Evolutionary conservation across 179 eudicot species (phyloP), one percentile per base, ranked within the genome.

Genomic region (Gypsophila paniculata): DNA sequence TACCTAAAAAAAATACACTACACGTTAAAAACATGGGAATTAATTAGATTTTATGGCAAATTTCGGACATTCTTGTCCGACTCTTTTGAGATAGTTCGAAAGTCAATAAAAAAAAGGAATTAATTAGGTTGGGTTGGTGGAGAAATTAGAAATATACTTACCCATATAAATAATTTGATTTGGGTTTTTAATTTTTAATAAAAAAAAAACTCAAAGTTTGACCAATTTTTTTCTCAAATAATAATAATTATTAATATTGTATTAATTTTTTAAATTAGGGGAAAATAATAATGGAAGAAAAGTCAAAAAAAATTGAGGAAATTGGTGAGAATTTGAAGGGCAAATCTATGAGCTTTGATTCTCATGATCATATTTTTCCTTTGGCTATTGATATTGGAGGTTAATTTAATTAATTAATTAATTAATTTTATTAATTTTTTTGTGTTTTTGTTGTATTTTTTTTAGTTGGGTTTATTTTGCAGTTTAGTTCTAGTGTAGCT

Each of bases 301-400:
- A 66, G 18, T 22, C 11, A 61, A 7, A 22, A 12, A 60, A 69
- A 14, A 34, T 29, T 19, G 54, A 61, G 7, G 63, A 66, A 23
- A 26, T 77, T 25, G 32, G 61, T 32, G 74, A n/a, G 52, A 69
- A 14, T 63, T 26, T n/a, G n/a, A 69, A 62, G 67, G 49, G 59
- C 22, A 60, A 62, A 29, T 64, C 64, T 48, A 64, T 61, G 23
- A 64, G 19, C 59, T 52, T 71, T 77, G 57, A 72, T 66, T 80
- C 74, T 74, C 71, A 63, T 21, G 85, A 88, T 78, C 80, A 74
- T 29, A 79, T 69, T 54, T 84, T 85, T 18, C 85, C 85, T 61
- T 82, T 86, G 61, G 90, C 98, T 68, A 85, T 93, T 46, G 98
- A 93, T 71, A 93, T 93, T 73, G 98, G 98, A 87, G 98, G 98